These are phyloP conservation scores for Dothideomycetes sp. DNA, from an alignment of 2,329 filamentous ascomycete species.

Conservation along the genomic window DNA sequence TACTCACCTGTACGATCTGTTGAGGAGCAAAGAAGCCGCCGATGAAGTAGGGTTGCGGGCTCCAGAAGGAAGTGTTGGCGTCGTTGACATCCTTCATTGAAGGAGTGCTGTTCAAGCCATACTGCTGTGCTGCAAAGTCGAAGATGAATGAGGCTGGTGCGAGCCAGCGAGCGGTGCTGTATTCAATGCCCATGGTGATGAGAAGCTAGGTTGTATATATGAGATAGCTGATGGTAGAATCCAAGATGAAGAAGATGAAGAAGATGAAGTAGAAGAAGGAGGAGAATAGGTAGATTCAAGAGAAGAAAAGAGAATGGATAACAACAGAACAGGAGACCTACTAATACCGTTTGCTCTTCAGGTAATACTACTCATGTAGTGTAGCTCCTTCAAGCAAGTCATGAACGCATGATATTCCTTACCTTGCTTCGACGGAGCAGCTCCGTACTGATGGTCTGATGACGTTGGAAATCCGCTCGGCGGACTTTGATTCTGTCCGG, in stretches of 20 bases:
- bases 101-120: conserved; percentile 47
- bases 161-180: conserved; percentile 45
- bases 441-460: neutral
- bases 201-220: neutral
- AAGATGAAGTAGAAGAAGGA: no score
- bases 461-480: neutral
- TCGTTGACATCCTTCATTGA: conserved; percentile 54
- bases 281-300: no score
- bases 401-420: neutral
- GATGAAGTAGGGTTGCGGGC: conserved; percentile 50
- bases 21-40: conserved; percentile 53
- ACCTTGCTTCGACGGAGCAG: neutral
- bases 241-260: no score
- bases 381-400: neutral
- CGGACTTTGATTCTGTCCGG: conserved; percentile 9
- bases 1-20: conserved; percentile 50
- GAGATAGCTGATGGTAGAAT: no score
- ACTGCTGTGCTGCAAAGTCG: conserved; percentile 51
- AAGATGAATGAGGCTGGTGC: conserved; percentile 47
- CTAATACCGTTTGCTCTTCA: neutral
- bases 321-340: neutral
- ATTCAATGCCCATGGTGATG: conserved; percentile 43
- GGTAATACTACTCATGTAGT: neutral
- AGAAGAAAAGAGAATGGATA: neutral
- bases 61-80: conserved; percentile 49